These are phyloP conservation scores for Paramecium tetraurelia DNA, from an alignment of 73 alveolate species.

Conservation along the genomic window DNA sequence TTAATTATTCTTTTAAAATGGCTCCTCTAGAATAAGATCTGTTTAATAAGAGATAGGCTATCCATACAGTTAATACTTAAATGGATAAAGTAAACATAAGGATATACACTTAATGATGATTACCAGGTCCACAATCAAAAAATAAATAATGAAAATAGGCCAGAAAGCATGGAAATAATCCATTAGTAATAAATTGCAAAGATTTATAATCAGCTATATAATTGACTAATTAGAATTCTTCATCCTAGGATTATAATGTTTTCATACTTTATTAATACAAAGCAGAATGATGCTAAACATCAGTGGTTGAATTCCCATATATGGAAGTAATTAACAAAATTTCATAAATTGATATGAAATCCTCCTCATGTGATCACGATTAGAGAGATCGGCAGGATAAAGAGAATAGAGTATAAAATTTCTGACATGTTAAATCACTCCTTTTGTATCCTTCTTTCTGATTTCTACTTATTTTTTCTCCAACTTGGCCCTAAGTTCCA, in stretches of 20 bases:
- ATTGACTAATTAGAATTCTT: slow-evolving; percentile 18
- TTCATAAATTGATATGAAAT: neutral
- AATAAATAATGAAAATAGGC: neutral
- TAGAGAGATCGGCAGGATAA: slow-evolving; percentile 6
- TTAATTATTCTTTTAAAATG: neutral
- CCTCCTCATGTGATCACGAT: slow-evolving; percentile 17
- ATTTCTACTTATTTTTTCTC: neutral
- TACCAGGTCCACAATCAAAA: slow-evolving; percentile 2
- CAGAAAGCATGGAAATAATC: neutral
- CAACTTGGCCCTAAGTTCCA: neutral
- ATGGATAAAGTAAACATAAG: neutral
- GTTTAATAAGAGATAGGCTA: neutral
- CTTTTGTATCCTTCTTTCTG: neutral
- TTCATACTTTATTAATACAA: neutral
- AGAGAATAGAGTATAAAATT: neutral
- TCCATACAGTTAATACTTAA: neutral
- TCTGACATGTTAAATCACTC: neutral
- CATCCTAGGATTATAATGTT: neutral
- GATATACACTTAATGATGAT: neutral
- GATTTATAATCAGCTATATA: neutral
- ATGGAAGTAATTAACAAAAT: neutral
- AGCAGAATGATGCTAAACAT: neutral
- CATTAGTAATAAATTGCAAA: neutral
- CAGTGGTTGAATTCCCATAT: neutral
- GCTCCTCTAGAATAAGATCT: neutral